Percentiles rank a stretch among this genome's conserved stretches.
These are phyloP conservation scores for Penicillium capsulatum DNA, from an alignment of 2,329 filamentous ascomycete genomes.

Conservation along the genomic window DNA sequence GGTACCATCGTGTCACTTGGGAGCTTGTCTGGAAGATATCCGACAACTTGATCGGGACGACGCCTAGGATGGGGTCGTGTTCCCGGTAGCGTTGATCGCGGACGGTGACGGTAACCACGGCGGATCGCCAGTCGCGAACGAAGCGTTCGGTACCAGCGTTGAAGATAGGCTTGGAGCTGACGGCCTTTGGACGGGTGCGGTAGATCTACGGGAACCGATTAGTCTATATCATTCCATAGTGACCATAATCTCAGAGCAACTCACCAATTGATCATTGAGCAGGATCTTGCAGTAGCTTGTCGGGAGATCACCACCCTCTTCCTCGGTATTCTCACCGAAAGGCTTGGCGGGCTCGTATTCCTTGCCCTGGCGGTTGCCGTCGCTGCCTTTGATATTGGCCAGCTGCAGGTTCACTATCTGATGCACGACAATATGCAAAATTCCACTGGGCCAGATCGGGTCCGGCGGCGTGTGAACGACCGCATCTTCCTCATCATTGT, in stretches of 20 bases:
- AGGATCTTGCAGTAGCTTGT: constrained; percentile 93
- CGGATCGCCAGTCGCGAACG: constrained; percentile 85
- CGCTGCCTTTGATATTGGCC: constrained; percentile 81
- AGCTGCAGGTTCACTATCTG: constrained; percentile 94
- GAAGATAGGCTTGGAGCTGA: constrained; percentile 93
- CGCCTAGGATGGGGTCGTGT: constrained; percentile 89
- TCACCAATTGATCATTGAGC: constrained; percentile 75
- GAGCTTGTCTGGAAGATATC: constrained; percentile 85
- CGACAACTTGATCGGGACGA: constrained; percentile 81
- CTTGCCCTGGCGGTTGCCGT: constrained; percentile 73
- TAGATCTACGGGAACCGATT: constrained; percentile 56
- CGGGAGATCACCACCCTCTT: constrained; percentile 72
- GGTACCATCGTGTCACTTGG: constrained; percentile 88
- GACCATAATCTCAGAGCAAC: constrained; percentile 12
- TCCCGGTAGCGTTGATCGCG: constrained; percentile 84
- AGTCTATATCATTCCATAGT: constrained; percentile 2
- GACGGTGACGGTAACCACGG: constrained; percentile 80
- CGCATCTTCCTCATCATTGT: constrained; percentile 72
- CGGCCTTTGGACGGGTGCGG: constrained; percentile 90
- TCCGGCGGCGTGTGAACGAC: constrained; percentile 88
- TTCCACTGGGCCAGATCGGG: constrained; percentile 89
- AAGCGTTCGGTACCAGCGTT: constrained; percentile 94
- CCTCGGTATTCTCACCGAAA: constrained; percentile 81
- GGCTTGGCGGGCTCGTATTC: constrained; percentile 86
- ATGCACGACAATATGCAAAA: constrained; percentile 81